phyloP scores from a whole-genome alignment of 1,284 basidiomycete genomes.

The Phlebopus sp. region DNA sequence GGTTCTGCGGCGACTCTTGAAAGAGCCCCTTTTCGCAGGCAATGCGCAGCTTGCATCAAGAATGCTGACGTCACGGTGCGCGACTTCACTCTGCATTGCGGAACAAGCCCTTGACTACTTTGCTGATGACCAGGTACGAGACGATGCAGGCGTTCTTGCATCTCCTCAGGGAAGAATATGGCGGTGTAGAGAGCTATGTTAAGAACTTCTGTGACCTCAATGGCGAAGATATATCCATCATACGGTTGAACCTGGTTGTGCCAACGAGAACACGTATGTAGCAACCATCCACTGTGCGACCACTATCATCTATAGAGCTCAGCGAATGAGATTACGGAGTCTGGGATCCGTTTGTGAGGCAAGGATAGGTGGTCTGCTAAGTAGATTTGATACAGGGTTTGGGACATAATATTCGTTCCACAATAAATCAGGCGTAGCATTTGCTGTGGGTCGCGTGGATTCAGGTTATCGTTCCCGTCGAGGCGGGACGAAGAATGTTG shows the following conservation, averaged over 20 bases:
- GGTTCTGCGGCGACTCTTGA: conserved; percentile 62
- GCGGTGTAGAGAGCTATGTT: conserved; percentile 65
- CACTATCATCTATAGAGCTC: no score
- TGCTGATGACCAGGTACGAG: conserved; percentile 45
- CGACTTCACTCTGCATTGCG: not conserved
- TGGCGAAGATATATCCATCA: conserved; percentile 56
- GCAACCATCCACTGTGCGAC: not conserved
- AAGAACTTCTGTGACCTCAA: conserved; percentile 51
- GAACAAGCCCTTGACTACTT: not conserved
- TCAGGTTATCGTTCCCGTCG: no score
- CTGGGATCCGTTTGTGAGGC: no score
- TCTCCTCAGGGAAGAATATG: conserved; percentile 58
- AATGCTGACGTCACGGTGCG: conserved; percentile 74
- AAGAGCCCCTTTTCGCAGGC: conserved; percentile 67
- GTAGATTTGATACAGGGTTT: no score
- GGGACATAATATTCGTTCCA: no score
- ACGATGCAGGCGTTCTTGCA: conserved; percentile 69
- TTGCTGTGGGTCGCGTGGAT: no score
- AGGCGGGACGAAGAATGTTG: no score
- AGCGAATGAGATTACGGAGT: no score
- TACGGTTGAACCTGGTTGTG: conserved; percentile 58
- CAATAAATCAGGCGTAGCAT: no score
- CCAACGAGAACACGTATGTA: conserved; percentile 33
- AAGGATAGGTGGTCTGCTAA: no score
- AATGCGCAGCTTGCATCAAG: conserved; percentile 71